Evolutionary conservation across 164 flowering plant species (phyloP), one percentile per base, ranked within the genome.

Genomic region (Protea cynaroides): DNA sequence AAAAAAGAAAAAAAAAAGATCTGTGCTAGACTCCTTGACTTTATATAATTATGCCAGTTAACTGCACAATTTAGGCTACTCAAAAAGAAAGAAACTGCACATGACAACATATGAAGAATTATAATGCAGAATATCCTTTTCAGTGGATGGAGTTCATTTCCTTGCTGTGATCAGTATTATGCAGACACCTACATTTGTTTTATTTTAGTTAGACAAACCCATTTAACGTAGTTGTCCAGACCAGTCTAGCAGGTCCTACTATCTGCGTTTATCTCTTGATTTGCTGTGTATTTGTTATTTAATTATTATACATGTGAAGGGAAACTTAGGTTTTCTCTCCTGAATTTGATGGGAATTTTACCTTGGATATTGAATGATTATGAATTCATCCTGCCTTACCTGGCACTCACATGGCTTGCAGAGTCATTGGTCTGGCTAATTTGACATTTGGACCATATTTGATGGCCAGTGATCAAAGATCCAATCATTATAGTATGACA

Each of bases 91-190:
- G n/a, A n/a, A n/a, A n/a, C n/a, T n/a, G n/a, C n/a, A n/a, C n/a
- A n/a, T n/a, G n/a, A n/a, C n/a, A n/a, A n/a, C n/a, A n/a, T n/a
- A n/a, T n/a, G 59, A 83, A 61, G 76, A 81, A 71, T 74, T 88
- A 88, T 70, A 79, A 83, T 36, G 84, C 74, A 23, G 85, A 81
- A 67, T 88, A 90, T 67, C 97, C 97, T 13, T 90, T 90, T 78
- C 94, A 88, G 49, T 90, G 97, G 97, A 90, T 90, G 97, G 97
- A 90, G 67, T 83, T 88, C 56, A 90, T 90, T 58, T 86, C 92
- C 1, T 76, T 90, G 71, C 90, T 84, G 96, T 86, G 65, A n/a
- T n/a, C n/a, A 84, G 90, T 84, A 57, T 69, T 65, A 25, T 50
- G 36, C 17, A 44, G 34, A 17, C 3, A 51, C 36, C 38, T 53